Conservation (phyloP, 129 eudicot species). For the Centaurea solstitialis region DNA sequence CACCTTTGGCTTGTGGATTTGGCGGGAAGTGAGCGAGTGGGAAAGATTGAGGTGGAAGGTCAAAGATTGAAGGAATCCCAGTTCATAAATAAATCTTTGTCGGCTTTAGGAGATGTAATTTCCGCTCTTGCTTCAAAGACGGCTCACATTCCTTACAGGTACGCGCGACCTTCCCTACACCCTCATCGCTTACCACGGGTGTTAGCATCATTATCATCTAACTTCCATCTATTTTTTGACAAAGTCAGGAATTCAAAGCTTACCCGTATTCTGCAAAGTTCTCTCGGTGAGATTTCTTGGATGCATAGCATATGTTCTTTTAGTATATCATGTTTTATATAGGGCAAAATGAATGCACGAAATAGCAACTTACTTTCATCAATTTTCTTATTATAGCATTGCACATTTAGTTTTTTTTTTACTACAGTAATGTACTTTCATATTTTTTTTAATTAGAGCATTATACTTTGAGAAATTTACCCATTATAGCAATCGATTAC, state of each 20-base stretch:
- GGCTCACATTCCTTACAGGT: constrained; percentile 94
- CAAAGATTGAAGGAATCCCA: constrained; percentile 93
- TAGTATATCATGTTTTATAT: no score
- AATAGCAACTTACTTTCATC: no score
- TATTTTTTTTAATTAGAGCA: no score
- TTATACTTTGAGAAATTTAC: no score
- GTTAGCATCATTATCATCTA: neutral
- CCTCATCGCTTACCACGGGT: neutral
- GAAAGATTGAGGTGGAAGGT: constrained; percentile 91
- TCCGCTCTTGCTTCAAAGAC: constrained; percentile 96
- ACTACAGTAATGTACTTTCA: no score
- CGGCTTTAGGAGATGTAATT: constrained; percentile 95
- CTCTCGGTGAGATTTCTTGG: constrained; percentile 64
- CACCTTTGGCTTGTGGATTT: constrained; percentile 96
- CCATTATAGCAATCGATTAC: no score
- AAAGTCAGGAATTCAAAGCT: constrained; percentile 92
- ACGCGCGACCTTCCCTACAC: constrained; percentile 23
- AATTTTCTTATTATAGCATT: no score
- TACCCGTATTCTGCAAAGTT: constrained; percentile 95
- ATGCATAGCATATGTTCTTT: neutral
- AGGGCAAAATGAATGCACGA: no score
- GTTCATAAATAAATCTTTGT: constrained; percentile 86
- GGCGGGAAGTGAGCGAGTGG: constrained; percentile 98
- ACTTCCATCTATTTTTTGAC: constrained; percentile 4
- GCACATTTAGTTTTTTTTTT: no score